phyloP scores from a whole-genome alignment of 768 basidiomycete species.

The Rickenella mellea region DNA sequence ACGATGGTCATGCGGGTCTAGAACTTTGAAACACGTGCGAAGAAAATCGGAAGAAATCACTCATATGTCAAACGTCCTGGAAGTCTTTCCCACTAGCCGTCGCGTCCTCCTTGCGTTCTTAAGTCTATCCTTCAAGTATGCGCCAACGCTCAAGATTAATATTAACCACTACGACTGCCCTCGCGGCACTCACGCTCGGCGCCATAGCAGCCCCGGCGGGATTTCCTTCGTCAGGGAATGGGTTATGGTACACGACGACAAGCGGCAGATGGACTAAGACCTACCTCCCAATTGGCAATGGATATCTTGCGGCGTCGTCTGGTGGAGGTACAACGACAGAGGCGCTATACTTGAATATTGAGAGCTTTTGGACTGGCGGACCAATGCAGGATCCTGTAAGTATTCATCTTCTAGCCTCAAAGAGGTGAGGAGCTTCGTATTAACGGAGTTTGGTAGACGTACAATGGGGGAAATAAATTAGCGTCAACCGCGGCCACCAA shows the following conservation, averaged over 20 bases:
- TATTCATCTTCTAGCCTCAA: neutral
- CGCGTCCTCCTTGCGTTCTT: too few species aligned
- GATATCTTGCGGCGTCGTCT: constrained; percentile 62
- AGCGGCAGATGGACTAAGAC: constrained; percentile 48
- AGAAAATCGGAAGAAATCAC: too few species aligned
- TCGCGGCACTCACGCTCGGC: neutral
- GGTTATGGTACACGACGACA: constrained; percentile 55
- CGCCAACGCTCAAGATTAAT: too few species aligned
- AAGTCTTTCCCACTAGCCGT: too few species aligned
- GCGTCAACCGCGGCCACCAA: constrained; percentile 32
- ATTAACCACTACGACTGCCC: too few species aligned
- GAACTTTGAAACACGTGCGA: too few species aligned
- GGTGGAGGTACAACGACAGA: constrained; percentile 55
- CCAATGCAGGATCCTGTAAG: constrained; percentile 56
- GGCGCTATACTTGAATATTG: constrained; percentile 60
- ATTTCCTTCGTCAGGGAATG: constrained; percentile 70
- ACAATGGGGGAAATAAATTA: constrained; percentile 63
- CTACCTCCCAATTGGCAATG: constrained; percentile 66
- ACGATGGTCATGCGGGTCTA: too few species aligned
- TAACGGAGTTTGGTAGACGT: constrained; percentile 27
- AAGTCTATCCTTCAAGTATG: too few species aligned
- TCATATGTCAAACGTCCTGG: too few species aligned
- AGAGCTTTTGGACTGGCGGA: constrained; percentile 70
- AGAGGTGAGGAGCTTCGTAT: neutral
- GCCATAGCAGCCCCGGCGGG: constrained; percentile 22